Evolutionary conservation across 2,329 filamentous ascomycete genomes (phyloP).

Genomic region (Ambrosiella xylebori): DNA sequence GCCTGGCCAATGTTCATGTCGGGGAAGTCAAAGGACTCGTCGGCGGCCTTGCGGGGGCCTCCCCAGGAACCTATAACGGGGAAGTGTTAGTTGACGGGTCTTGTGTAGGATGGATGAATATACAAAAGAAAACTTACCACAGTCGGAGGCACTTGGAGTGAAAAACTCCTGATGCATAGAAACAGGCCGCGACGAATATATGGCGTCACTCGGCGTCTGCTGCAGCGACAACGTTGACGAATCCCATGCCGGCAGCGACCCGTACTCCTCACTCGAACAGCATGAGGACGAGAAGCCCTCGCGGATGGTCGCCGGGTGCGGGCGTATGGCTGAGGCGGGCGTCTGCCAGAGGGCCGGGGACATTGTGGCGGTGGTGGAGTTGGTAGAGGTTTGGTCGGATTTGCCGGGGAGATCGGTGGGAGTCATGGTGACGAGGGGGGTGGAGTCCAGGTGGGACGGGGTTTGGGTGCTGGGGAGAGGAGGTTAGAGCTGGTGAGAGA

Average conservation of each 20-base stretch:
- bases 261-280: conserved; percentile 36
- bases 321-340: conserved; percentile 33
- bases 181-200: conserved; percentile 32
- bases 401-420: conserved; percentile 29
- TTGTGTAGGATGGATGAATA: not conserved
- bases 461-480: conserved; percentile 13
- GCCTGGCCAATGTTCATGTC: conserved; percentile 46
- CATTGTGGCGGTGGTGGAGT: conserved; percentile 18
- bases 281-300: conserved; percentile 37
- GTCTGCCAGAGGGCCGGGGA: conserved; percentile 36
- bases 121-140: conserved; percentile 24
- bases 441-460: conserved; percentile 25
- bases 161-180: conserved; percentile 40
- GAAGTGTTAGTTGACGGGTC: not conserved
- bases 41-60: conserved; percentile 23
- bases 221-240: conserved; percentile 35
- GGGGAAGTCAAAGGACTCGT: conserved; percentile 37
- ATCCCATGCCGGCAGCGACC: conserved; percentile 39
- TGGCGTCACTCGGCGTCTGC: conserved; percentile 31
- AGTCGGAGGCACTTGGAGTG: conserved; percentile 30
- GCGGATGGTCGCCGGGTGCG: conserved; percentile 41
- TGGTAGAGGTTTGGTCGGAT: conserved; percentile 21
- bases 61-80: not conserved
- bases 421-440: conserved; percentile 32
- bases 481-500: not conserved